A percentile compares a stretch with the other conserved stretches of the same genome.
Conservation (phyloP, 1,139 yeast genomes). For the Saccharomyces uvarum region DNA sequence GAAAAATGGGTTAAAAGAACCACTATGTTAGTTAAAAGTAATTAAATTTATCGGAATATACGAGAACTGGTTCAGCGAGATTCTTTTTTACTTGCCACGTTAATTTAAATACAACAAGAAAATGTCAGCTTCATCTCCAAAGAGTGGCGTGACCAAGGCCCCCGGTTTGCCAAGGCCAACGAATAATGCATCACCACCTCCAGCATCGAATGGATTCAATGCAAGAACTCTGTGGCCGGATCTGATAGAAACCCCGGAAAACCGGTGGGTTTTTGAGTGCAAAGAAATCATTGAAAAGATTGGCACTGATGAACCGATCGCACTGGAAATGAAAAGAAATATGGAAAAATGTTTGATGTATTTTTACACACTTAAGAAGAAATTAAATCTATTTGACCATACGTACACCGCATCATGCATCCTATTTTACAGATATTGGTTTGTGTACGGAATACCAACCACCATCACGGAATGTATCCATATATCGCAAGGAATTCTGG, state of each 20-base stretch:
- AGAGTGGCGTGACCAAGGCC: background rate
- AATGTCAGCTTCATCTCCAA: background rate
- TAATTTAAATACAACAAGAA: background rate
- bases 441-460: constrained; percentile 23
- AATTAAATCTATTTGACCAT: constrained; percentile 29
- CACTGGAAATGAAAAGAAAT: constrained; percentile 23
- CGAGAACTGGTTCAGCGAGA: background rate
- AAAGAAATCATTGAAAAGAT: constrained; percentile 27
- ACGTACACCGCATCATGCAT: constrained; percentile 32
- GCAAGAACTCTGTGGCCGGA: constrained; percentile 32
- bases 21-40: background rate
- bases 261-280: constrained; percentile 28
- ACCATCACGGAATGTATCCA: constrained; percentile 26
- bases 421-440: constrained; percentile 32
- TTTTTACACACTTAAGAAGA: constrained; percentile 30
- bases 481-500: constrained; percentile 30
- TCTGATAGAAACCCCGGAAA: constrained; percentile 27
- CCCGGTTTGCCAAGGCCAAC: background rate
- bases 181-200: constrained; percentile 1
- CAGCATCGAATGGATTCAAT: constrained; percentile 16
- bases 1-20: background rate
- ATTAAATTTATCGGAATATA: background rate
- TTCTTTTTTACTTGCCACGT: background rate
- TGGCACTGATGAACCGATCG: constrained; percentile 18
- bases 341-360: constrained; percentile 32